Conservation (phyloP, 2,329 filamentous ascomycete species). For the Xylaria polymorpha region DNA sequence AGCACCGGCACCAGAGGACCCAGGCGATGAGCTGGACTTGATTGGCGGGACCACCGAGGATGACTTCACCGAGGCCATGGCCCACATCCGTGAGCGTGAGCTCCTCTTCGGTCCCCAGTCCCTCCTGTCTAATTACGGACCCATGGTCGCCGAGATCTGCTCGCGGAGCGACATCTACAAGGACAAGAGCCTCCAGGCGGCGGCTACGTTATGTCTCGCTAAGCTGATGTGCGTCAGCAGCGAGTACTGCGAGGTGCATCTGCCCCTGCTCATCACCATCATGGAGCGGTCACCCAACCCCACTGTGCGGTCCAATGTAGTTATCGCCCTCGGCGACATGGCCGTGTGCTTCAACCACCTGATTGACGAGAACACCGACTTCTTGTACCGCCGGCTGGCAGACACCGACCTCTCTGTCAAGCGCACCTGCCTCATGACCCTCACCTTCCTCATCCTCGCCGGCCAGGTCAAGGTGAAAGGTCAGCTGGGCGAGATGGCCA, state of each 20-base stretch:
- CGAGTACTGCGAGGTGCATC: slow-evolving; percentile 94
- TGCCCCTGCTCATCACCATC: slow-evolving; percentile 95
- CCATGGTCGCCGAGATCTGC: slow-evolving; percentile 92
- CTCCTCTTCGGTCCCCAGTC: slow-evolving; percentile 83
- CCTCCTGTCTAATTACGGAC: slow-evolving; percentile 89
- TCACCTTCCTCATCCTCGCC: slow-evolving; percentile 96
- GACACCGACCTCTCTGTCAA: slow-evolving; percentile 92
- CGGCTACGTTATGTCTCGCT: slow-evolving; percentile 91
- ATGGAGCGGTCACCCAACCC: slow-evolving; percentile 94
- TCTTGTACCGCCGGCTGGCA: slow-evolving; percentile 91
- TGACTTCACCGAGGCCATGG: slow-evolving; percentile 89
- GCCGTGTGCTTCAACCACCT: slow-evolving; percentile 99
- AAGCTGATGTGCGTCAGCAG: slow-evolving; percentile 99
- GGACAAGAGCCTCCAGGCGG: slow-evolving; percentile 89
- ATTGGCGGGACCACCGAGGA: slow-evolving; percentile 97
- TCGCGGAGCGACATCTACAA: slow-evolving; percentile 93
- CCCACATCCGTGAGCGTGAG: slow-evolving; percentile 85
- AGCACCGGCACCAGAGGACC: slow-evolving; percentile 68
- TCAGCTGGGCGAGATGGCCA: slow-evolving; percentile 98
- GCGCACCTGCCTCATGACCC: slow-evolving; percentile 96
- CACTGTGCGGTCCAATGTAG: slow-evolving; percentile 93
- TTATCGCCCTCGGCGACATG: slow-evolving; percentile 98
- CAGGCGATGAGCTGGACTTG: slow-evolving; percentile 90
- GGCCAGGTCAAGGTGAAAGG: slow-evolving; percentile 99
- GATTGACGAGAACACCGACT: slow-evolving; percentile 99